These are phyloP conservation scores for Colletotrichum liaoningense DNA, from an alignment of 2,329 filamentous ascomycete genomes.

Conservation along the genomic window DNA sequence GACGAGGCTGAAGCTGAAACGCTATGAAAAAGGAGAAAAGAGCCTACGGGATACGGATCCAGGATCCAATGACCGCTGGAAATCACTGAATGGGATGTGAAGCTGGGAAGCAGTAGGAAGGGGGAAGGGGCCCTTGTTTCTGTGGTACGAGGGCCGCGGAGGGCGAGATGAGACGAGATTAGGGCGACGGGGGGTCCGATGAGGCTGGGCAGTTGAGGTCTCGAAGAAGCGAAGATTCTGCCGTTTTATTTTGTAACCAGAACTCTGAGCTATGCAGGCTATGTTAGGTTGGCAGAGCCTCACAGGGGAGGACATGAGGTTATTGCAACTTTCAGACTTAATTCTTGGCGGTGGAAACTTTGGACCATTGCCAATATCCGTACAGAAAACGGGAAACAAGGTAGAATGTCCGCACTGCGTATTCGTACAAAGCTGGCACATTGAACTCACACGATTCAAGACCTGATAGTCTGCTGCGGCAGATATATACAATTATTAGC, in stretches of 20 bases:
- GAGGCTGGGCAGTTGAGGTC: not conserved
- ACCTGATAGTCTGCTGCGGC: constrained; percentile 4
- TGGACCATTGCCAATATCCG: not conserved
- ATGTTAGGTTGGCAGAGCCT: not conserved
- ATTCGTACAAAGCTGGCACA: not conserved
- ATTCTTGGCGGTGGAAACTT: not conserved
- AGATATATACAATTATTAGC: constrained; percentile 1
- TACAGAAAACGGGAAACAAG: not conserved
- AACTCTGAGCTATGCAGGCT: not conserved
- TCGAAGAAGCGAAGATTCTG: constrained; percentile 14
- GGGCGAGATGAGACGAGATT: constrained; percentile 24
- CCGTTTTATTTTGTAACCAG: not conserved
- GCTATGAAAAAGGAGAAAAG: not conserved
- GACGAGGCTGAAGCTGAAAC: constrained; percentile 36
- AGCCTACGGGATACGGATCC: too few species aligned
- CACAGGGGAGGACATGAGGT: not conserved
- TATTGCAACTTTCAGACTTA: not conserved
- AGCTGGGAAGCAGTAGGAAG: not conserved
- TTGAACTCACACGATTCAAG: not conserved
- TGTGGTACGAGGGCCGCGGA: not conserved
- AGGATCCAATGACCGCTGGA: too few species aligned
- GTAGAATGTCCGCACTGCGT: not conserved
- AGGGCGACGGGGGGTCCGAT: not conserved
- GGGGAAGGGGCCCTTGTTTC: not conserved
- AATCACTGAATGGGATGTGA: too few species aligned